These are phyloP conservation scores for Colletotrichum tofieldiae DNA, from an alignment of 2,329 filamentous ascomycete species.

Conservation along the genomic window DNA sequence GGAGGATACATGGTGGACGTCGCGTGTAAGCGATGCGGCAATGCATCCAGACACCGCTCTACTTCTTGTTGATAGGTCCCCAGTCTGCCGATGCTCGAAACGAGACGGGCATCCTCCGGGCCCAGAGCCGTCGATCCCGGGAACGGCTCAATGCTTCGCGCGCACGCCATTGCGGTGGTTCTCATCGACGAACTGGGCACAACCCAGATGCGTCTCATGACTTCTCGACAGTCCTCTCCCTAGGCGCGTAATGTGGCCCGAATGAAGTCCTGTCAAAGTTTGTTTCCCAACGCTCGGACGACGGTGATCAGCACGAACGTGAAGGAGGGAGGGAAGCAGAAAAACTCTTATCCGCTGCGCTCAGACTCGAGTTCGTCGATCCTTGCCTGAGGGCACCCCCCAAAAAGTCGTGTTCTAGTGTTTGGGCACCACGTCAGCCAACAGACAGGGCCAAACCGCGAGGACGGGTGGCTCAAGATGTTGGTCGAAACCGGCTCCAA, in stretches of 20 bases:
- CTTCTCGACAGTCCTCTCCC: slow-evolving; percentile 16
- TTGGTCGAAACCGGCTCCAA: slow-evolving; percentile 2
- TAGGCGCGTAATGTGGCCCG: slow-evolving; percentile 14
- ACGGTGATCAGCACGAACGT: slow-evolving; percentile 22
- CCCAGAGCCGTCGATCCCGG: slow-evolving; percentile 2
- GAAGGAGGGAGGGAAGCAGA: not conserved
- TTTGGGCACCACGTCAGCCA: slow-evolving; percentile 14
- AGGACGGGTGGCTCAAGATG: not conserved
- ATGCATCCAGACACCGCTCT: not conserved
- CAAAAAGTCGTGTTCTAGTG: not conserved
- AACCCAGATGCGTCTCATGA: slow-evolving; percentile 14
- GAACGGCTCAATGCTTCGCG: slow-evolving; percentile 3
- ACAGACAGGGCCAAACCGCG: not conserved
- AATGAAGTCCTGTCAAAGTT: slow-evolving; percentile 18
- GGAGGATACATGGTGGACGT: not conserved
- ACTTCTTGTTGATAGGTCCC: not conserved
- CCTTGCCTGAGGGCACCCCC: slow-evolving; percentile 2
- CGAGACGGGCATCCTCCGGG: slow-evolving; percentile 5
- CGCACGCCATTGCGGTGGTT: slow-evolving; percentile 2
- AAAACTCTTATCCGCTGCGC: slow-evolving; percentile 12
- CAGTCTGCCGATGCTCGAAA: slow-evolving; percentile 15
- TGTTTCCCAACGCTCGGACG: slow-evolving; percentile 31
- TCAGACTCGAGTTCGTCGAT: slow-evolving; percentile 26
- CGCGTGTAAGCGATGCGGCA: slow-evolving; percentile 18
- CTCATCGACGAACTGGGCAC: slow-evolving; percentile 14